A percentile compares a stretch with the other conserved stretches of the same genome.
These are phyloP conservation scores for Phytophthora litchii DNA, from an alignment of 352 stramenopile species.

Conservation along the genomic window DNA sequence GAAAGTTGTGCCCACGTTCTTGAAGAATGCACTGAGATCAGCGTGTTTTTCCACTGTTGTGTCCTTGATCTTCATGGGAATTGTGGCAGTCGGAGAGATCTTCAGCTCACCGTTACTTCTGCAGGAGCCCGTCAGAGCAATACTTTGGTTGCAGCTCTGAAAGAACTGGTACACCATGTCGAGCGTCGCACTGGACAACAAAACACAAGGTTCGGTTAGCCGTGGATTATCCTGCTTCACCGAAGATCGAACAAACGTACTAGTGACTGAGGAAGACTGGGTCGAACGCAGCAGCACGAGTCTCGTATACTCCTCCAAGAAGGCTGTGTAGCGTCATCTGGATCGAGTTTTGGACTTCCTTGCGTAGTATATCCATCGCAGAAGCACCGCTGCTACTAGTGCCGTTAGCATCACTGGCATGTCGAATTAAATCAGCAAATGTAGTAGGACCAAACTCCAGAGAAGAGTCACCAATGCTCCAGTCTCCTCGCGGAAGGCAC, in stretches of 20 bases:
- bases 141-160: conserved; percentile 57
- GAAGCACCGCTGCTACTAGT: conserved; percentile 33
- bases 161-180: conserved; percentile 72
- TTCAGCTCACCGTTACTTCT: conserved; percentile 24
- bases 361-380: conserved; percentile 42
- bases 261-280: conserved; percentile 58
- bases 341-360: conserved; percentile 43
- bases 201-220: conserved; percentile 1
- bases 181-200: conserved; percentile 42
- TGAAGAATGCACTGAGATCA: conserved; percentile 40
- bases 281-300: conserved; percentile 48
- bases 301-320: conserved; percentile 49
- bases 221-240: conserved; percentile 51
- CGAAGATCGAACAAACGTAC: conserved; percentile 25
- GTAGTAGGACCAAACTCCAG: conserved; percentile 70
- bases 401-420: conserved; percentile 35
- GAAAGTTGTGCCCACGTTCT: conserved; percentile 37
- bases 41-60: conserved; percentile 38
- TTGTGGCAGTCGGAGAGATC: conserved; percentile 37
- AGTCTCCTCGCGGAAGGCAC: conserved; percentile 70
- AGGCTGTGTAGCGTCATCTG: conserved; percentile 51
- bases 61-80: conserved; percentile 43
- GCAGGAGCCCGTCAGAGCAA: conserved; percentile 40
- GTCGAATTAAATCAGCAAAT: conserved; percentile 63
- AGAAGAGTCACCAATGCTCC: conserved; percentile 62